These are phyloP conservation scores for Geotrichum cucujoidarum DNA, from an alignment of 1,139 yeast species.

Conservation along the genomic window DNA sequence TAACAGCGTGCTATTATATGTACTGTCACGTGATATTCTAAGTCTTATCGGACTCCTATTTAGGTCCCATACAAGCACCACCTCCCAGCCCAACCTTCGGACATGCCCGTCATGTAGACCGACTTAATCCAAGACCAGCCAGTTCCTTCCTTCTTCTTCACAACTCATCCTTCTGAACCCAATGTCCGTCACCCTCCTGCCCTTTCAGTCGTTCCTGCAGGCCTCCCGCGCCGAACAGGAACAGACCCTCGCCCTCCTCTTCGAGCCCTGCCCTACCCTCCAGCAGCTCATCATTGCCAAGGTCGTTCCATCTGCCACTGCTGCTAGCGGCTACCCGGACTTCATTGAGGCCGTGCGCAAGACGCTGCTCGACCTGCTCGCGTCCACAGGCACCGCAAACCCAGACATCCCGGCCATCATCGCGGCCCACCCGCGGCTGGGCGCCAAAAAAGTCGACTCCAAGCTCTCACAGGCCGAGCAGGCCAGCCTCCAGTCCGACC, in stretches of 20 bases:
- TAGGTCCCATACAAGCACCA: no score
- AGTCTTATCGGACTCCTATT: no score
- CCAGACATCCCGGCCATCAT: conserved; percentile 37
- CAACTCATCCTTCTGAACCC: no score
- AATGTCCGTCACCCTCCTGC: background rate
- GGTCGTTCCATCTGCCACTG: conserved; percentile 27
- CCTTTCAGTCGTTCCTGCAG: conserved; percentile 17
- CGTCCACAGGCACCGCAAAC: background rate
- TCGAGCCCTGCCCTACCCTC: conserved; percentile 63
- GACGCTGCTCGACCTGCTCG: conserved; percentile 36
- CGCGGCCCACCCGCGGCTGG: conserved; percentile 89
- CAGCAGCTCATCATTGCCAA: conserved; percentile 41
- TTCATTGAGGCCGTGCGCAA: conserved; percentile 50
- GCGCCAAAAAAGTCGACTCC: conserved; percentile 51
- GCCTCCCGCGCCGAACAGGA: conserved; percentile 29
- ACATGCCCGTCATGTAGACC: no score
- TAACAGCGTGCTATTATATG: no score
- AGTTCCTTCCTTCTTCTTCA: no score
- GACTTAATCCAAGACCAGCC: no score
- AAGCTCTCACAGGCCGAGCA: conserved; percentile 70
- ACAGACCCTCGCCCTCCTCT: conserved; percentile 50
- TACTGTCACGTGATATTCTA: no score
- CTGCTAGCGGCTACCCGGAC: conserved; percentile 39
- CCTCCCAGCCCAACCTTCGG: no score
- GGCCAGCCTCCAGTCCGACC: conserved; percentile 46